A percentile compares a stretch with the other conserved stretches of the same genome.
Evolutionary conservation across 768 basidiomycete species (phyloP).

Genomic region (Wakefieldia striispora): DNA sequence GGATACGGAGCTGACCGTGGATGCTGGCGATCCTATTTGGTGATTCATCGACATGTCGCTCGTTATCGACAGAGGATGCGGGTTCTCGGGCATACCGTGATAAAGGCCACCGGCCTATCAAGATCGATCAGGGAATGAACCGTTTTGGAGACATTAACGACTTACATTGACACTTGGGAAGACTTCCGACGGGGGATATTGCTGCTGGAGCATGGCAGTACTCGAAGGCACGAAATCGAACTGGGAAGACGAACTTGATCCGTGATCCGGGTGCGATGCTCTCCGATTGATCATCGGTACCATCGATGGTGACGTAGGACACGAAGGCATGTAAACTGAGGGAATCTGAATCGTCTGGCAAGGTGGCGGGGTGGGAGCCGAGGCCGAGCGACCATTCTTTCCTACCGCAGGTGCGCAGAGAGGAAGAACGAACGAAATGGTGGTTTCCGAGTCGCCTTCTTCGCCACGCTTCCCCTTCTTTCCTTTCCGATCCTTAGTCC

Average conservation of each 20-base stretch:
- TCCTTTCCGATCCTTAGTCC: slow-evolving; percentile 47
- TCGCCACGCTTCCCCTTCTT: slow-evolving; percentile 39
- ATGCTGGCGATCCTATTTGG: slow-evolving; percentile 50
- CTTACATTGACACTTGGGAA: slow-evolving; percentile 41
- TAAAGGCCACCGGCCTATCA: slow-evolving; percentile 49
- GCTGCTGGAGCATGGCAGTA: slow-evolving; percentile 40
- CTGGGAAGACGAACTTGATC: slow-evolving; percentile 39
- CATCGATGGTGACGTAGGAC: slow-evolving; percentile 58
- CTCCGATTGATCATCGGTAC: slow-evolving; percentile 60
- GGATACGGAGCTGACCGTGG: slow-evolving; percentile 46
- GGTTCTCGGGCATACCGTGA: slow-evolving; percentile 44
- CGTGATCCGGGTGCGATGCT: slow-evolving; percentile 49
- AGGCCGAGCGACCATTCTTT: slow-evolving; percentile 48
- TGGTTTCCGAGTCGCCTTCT: slow-evolving; percentile 50
- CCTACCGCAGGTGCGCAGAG: slow-evolving; percentile 38
- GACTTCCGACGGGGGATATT: slow-evolving; percentile 30
- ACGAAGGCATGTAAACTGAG: slow-evolving; percentile 60
- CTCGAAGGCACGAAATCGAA: slow-evolving; percentile 58
- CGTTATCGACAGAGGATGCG: slow-evolving; percentile 46
- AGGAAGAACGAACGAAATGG: slow-evolving; percentile 47
- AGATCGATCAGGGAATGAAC: slow-evolving; percentile 1
- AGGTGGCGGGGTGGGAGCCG: slow-evolving; percentile 64
- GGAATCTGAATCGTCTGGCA: slow-evolving; percentile 71
- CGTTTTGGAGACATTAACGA: slow-evolving; percentile 13
- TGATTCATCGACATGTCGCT: slow-evolving; percentile 37